Evolutionary conservation across 495 filamentous ascomycete genomes (phyloP).

Genomic region (Neurospora intermedia): DNA sequence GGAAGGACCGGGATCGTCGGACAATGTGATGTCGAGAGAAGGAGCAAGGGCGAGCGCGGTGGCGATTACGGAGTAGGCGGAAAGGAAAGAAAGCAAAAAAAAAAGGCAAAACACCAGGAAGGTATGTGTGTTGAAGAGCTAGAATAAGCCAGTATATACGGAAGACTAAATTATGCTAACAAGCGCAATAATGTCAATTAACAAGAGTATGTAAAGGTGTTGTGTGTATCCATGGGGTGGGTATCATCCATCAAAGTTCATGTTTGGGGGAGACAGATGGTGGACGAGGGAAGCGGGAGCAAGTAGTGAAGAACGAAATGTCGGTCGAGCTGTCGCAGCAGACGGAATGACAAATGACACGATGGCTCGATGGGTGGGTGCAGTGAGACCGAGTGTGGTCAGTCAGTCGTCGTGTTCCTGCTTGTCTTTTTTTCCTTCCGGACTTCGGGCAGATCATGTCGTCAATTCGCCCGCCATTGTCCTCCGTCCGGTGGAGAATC

Average conservation of each 20-base stretch:
- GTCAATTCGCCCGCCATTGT: not conserved
- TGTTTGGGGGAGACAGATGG: not conserved
- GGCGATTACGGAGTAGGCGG: not conserved
- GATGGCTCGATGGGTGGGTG: not conserved
- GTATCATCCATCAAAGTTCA: not conserved
- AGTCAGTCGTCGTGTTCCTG: not conserved
- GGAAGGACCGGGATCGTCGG: not conserved
- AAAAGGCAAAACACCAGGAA: not conserved
- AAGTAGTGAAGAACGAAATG: not conserved
- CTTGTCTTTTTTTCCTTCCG: not conserved
- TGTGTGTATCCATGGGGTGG: not conserved
- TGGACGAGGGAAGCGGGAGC: not conserved
- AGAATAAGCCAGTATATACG: not conserved
- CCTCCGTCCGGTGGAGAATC: not conserved
- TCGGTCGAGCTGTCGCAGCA: not conserved
- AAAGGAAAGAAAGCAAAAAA: not conserved
- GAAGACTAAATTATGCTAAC: not conserved
- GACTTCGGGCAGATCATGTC: not conserved
- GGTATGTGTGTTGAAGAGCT: not conserved
- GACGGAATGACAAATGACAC: not conserved
- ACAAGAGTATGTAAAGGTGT: not conserved
- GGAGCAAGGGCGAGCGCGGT: not conserved
- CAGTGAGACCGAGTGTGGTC: not conserved
- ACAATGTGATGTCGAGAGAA: not conserved
- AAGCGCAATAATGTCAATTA: not conserved